These are phyloP conservation scores for Cardamine resedifolia DNA, from an alignment of 345 rosid species.

Conservation along the genomic window DNA sequence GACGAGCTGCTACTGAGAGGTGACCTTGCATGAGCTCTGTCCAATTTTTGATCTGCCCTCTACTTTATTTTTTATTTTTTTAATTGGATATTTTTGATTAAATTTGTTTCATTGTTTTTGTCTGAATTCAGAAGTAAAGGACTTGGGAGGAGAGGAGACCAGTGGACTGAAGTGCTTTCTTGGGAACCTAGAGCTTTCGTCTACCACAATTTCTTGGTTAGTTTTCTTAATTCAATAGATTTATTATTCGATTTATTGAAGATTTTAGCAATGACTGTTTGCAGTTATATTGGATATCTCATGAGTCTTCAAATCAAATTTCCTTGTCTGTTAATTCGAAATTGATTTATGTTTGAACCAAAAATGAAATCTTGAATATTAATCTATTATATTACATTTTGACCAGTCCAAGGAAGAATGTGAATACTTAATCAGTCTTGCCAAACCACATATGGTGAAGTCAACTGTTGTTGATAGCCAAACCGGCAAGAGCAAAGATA, in stretches of 20 bases:
- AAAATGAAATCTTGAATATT: neutral
- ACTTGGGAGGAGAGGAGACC: slow-evolving; percentile 64
- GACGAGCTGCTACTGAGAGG: slow-evolving; percentile 64
- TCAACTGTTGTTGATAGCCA: slow-evolving; percentile 85
- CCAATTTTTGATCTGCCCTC: neutral
- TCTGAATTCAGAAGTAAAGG: slow-evolving; percentile 46
- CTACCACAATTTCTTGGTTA: slow-evolving; percentile 85
- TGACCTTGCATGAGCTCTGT: slow-evolving; percentile 15
- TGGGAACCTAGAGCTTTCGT: slow-evolving; percentile 93
- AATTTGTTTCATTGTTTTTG: neutral
- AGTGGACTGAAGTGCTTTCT: slow-evolving; percentile 86
- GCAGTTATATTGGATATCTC: neutral
- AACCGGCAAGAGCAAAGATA: slow-evolving; percentile 84
- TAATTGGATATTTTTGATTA: neutral
- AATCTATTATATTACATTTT: neutral
- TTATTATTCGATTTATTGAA: neutral
- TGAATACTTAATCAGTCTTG: slow-evolving; percentile 76
- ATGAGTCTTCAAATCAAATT: neutral
- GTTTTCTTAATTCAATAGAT: slow-evolving; percentile 18
- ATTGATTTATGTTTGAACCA: slow-evolving; percentile 11
- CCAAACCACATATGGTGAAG: slow-evolving; percentile 81
- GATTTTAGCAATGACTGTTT: neutral
- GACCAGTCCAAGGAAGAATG: slow-evolving; percentile 86
- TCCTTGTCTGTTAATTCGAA: slow-evolving; percentile 4
- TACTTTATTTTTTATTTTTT: neutral